A percentile compares a stretch with the other conserved stretches of the same genome.
Evolutionary conservation across 2,329 filamentous ascomycete species (phyloP).

Genomic region (Ophiostoma pallidulum): DNA sequence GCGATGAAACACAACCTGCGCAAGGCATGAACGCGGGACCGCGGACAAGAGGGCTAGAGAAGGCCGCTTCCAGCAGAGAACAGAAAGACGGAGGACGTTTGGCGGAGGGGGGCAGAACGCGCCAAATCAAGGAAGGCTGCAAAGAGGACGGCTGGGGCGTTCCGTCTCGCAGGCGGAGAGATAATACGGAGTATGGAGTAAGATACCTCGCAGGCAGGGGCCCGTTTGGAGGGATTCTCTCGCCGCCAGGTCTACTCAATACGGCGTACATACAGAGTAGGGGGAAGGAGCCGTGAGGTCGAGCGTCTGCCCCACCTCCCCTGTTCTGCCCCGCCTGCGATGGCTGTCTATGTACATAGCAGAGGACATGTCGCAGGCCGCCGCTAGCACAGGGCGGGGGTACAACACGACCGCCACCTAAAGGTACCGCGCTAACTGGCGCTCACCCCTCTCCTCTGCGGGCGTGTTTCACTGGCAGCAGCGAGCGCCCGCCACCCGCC

Average conservation of each 20-base stretch:
- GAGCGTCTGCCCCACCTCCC: constrained; percentile 5
- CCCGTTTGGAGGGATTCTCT: no score
- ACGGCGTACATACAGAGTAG: no score
- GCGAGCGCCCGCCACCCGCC: constrained; percentile 4
- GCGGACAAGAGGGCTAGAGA: neutral
- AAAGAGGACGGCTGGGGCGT: no score
- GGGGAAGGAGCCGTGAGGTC: neutral
- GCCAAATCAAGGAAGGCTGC: no score
- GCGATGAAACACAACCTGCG: neutral
- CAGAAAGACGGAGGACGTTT: neutral
- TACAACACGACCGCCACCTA: neutral
- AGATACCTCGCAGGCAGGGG: no score
- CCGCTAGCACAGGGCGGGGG: neutral
- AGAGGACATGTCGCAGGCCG: constrained; percentile 1
- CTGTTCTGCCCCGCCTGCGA: constrained; percentile 6
- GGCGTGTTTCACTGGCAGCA: constrained; percentile 8
- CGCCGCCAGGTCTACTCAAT: no score
- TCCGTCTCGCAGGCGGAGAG: no score
- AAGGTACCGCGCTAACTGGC: constrained; percentile 6
- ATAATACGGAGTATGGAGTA: no score
- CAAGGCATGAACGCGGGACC: neutral
- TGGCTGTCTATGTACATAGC: no score
- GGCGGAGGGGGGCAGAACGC: no score
- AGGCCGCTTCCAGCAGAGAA: neutral
- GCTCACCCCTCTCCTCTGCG: constrained; percentile 4